Percentiles rank a stretch among this genome's conserved stretches.
phyloP scores from a whole-genome alignment of 495 filamentous ascomycete species.

The Schizothecium vesticola region DNA sequence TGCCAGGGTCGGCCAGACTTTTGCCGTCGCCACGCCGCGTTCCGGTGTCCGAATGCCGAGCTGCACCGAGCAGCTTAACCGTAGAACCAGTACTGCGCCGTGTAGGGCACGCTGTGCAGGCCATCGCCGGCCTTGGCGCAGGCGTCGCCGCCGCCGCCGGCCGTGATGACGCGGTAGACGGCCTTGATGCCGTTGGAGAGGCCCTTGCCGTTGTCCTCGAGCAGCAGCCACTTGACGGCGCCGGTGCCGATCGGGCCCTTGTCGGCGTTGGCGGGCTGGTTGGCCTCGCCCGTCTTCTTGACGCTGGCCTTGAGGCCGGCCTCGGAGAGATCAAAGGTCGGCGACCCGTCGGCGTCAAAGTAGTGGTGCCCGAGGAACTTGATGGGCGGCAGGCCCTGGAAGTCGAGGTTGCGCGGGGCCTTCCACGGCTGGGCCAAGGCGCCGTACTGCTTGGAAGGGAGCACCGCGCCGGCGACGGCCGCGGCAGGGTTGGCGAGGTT shows the following conservation, averaged over 20 bases:
- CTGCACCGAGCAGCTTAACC: slow-evolving; percentile 17
- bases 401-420: slow-evolving; percentile 26
- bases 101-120: slow-evolving; percentile 54
- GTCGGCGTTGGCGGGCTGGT: slow-evolving; percentile 47
- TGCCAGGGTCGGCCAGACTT: not conserved
- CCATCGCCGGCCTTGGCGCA: slow-evolving; percentile 38
- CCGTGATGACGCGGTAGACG: slow-evolving; percentile 65
- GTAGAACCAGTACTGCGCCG: slow-evolving; percentile 70
- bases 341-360: slow-evolving; percentile 49
- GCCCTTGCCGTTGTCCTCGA: slow-evolving; percentile 42
- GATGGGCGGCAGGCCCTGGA: slow-evolving; percentile 26
- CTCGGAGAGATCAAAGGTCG: slow-evolving; percentile 53
- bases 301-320: slow-evolving; percentile 35
- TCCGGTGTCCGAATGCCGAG: not conserved
- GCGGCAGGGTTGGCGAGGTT: slow-evolving; percentile 30
- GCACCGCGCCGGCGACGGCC: slow-evolving; percentile 18
- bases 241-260: slow-evolving; percentile 38
- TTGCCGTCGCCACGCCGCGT: not conserved
- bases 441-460: slow-evolving; percentile 30
- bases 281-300: slow-evolving; percentile 41
- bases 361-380: slow-evolving; percentile 58
- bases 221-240: slow-evolving; percentile 61
- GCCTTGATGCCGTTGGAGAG: slow-evolving; percentile 43
- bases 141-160: slow-evolving; percentile 52
- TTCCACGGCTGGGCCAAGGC: slow-evolving; percentile 38